Evolutionary conservation across 2,329 filamentous ascomycete genomes (phyloP).

Genomic region (Domatiomyces catenatus): DNA sequence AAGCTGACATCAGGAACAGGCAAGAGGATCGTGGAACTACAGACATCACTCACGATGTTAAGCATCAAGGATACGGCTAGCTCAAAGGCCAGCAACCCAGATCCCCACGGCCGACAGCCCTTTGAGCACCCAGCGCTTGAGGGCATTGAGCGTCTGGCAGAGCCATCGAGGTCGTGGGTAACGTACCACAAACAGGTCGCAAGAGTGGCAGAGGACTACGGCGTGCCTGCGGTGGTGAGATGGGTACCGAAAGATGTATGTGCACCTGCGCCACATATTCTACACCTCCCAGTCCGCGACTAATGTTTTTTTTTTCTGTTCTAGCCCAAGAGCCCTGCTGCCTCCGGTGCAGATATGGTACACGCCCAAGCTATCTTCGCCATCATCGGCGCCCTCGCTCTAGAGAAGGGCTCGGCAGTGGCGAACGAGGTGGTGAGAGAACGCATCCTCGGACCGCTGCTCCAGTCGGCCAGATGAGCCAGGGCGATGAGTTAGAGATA

Average conservation of each 20-base stretch:
- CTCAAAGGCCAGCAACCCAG: conserved; percentile 22
- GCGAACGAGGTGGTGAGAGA: conserved; percentile 63
- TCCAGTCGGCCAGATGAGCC: neutral
- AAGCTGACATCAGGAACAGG: conserved; percentile 27
- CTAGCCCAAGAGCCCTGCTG: conserved; percentile 44
- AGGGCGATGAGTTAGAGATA: neutral
- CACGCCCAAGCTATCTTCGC: conserved; percentile 66
- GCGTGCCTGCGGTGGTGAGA: conserved; percentile 59
- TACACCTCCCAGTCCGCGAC: neutral
- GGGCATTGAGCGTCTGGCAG: conserved; percentile 57
- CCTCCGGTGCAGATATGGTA: conserved; percentile 60
- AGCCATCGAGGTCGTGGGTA: conserved; percentile 43
- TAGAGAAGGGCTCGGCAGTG: conserved; percentile 69
- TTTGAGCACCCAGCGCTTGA: conserved; percentile 57
- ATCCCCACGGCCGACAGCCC: conserved; percentile 44
- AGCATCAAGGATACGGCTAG: conserved; percentile 25
- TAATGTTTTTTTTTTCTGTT: conserved; percentile 2
- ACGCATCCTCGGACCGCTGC: conserved; percentile 47
- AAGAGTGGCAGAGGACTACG: conserved; percentile 52
- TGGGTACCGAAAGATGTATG: conserved; percentile 78
- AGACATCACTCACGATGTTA: conserved; percentile 48
- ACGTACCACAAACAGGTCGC: conserved; percentile 52
- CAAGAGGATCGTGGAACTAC: conserved; percentile 48
- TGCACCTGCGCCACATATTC: conserved; percentile 3
- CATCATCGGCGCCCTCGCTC: conserved; percentile 73